phyloP scores from a whole-genome alignment of 2,329 filamentous ascomycete genomes.

The Xylaria sp. region DNA sequence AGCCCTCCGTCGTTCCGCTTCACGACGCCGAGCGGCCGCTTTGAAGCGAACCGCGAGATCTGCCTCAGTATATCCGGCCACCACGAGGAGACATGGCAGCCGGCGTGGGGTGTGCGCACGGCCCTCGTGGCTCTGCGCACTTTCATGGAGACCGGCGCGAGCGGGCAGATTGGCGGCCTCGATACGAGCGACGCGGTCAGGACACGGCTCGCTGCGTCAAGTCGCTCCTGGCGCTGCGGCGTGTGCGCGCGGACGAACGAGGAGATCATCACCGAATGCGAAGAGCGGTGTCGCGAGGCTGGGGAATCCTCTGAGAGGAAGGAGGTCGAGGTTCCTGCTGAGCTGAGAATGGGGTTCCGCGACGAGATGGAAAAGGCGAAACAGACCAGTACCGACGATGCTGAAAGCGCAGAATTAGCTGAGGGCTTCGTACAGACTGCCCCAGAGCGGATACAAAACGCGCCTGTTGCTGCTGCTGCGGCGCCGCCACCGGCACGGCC shows the following conservation, averaged over 20 bases:
- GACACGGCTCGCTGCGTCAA: slow-evolving; percentile 74
- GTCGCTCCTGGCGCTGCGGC: slow-evolving; percentile 72
- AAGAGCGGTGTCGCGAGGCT: slow-evolving; percentile 55
- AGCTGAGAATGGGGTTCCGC: slow-evolving; percentile 74
- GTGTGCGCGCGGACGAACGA: slow-evolving; percentile 76
- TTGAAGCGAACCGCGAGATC: slow-evolving; percentile 96
- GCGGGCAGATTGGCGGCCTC: slow-evolving; percentile 89
- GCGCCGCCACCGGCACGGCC: slow-evolving; percentile 38
- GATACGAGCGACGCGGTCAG: slow-evolving; percentile 77
- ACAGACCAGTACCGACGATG: slow-evolving; percentile 43
- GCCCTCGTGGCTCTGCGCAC: slow-evolving; percentile 81
- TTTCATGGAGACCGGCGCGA: slow-evolving; percentile 92
- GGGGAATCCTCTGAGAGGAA: slow-evolving; percentile 37
- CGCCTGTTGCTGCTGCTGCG: slow-evolving; percentile 35
- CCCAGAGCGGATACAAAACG: slow-evolving; percentile 42
- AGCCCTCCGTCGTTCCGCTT: slow-evolving; percentile 97
- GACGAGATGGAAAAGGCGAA: slow-evolving; percentile 70
- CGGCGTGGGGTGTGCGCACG: slow-evolving; percentile 94
- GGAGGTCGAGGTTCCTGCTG: slow-evolving; percentile 63
- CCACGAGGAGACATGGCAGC: slow-evolving; percentile 99
- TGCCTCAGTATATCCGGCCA: slow-evolving; percentile 93
- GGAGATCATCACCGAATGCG: slow-evolving; percentile 78
- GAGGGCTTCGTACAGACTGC: slow-evolving; percentile 68
- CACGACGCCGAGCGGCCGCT: slow-evolving; percentile 88
- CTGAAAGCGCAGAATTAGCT: slow-evolving; percentile 61